These are phyloP conservation scores for Cladophialophora carrionii DNA, from an alignment of 2,329 filamentous ascomycete genomes.

Conservation along the genomic window DNA sequence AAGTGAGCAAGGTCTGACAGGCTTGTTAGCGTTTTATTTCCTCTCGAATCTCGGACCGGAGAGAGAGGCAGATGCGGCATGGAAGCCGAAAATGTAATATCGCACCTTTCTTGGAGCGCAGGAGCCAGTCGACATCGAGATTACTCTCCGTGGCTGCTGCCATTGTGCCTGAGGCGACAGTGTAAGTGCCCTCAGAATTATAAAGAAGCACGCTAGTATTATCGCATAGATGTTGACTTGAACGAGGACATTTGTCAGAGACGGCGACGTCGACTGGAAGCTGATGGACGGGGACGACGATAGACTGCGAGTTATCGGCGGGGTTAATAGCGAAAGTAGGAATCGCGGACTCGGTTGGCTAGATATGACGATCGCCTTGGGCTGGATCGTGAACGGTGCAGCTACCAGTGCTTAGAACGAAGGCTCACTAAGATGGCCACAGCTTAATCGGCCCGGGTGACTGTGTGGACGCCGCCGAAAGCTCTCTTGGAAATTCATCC, in stretches of 20 bases:
- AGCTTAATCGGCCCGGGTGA: not conserved
- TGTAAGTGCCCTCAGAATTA: not conserved
- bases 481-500: not conserved
- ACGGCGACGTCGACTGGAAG: not conserved
- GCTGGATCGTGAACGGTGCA: slow-evolving; percentile 9
- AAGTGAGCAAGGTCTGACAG: slow-evolving; percentile 27
- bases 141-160: slow-evolving; percentile 64
- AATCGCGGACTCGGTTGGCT: slow-evolving; percentile 7
- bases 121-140: slow-evolving; percentile 89
- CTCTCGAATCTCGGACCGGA: not conserved
- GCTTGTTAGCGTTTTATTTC: slow-evolving; percentile 12
- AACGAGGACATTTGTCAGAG: slow-evolving; percentile 10
- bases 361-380: slow-evolving; percentile 16
- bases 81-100: slow-evolving; percentile 26
- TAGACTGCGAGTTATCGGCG: slow-evolving; percentile 19
- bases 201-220: not conserved
- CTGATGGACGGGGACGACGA: slow-evolving; percentile 11
- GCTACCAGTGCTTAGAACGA: slow-evolving; percentile 14
- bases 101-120: slow-evolving; percentile 80
- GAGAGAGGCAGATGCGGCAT: slow-evolving; percentile 1
- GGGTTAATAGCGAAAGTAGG: slow-evolving; percentile 12
- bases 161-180: slow-evolving; percentile 19
- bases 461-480: not conserved
- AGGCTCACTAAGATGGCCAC: slow-evolving; percentile 1
- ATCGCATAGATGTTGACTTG: slow-evolving; percentile 9